Base-by-base conservation (phyloP, 495 filamentous ascomycete genomes). In the Thermochaetoides thermophila region DNA sequence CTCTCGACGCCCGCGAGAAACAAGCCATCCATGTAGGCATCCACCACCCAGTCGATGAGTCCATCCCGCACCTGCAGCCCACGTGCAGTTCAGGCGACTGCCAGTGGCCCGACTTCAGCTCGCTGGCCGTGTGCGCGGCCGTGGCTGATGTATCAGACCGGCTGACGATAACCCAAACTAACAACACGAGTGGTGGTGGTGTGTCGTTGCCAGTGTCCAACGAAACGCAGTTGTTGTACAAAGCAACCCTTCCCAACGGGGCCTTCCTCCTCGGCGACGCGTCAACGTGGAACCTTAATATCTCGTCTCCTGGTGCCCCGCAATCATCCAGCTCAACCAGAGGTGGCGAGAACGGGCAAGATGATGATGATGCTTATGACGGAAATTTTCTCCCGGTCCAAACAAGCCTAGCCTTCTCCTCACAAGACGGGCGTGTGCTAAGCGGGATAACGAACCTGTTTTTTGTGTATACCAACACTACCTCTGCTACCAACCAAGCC, bases 31-130 rank as follows among this genome's bases (percentile, higher is more conserved):
- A 63, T 24, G 52, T 39, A 13, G 62, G 55, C 21, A 44, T 65
- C 18, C 55, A 56, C 23, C 55, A 57, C 8, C 41, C 52, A n/a
- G 41, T 38, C 29, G 34, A 39, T 42, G 20, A 13, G 15, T n/a
- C 37, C 8, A 8, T 53, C 11, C 37, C 30, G 3, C 36, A 34
- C 8, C 24, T 43, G 10, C 23, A 24, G 13, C 52, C 52, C 17
- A 24, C 37, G 18, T 68, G 64, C 42, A 49, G 60, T 19, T 56
- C 63, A 0, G 59, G 58, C 15, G 58, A 64, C 38, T 68, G 63
- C 32, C 59, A 53, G 8, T 68, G 54, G 34, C 42, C 48, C 0
- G 36, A 40, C 13, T 66, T 63, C 35, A 53, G 56, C 29, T 61
- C 66, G 1, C 46, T 70, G 10, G 61, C 59, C 3, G 42, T 67